phyloP scores from a whole-genome alignment of 2,329 filamentous ascomycete species.

The Lecanoromycetidae sp. region DNA sequence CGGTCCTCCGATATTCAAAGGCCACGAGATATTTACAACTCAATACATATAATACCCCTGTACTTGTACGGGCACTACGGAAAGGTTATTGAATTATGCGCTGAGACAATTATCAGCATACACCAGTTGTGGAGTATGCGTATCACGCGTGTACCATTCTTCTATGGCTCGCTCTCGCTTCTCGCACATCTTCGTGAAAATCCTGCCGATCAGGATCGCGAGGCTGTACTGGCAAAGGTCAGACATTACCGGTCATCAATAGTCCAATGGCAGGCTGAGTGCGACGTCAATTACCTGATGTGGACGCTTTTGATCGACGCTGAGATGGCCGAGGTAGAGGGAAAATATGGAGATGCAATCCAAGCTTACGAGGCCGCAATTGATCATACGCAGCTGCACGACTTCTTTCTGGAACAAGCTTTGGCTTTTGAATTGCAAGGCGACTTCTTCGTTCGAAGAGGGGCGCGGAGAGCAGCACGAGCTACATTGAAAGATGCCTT shows the following conservation, averaged over 20 bases:
- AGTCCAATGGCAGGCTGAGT: conserved; percentile 40
- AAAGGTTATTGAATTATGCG: conserved; percentile 33
- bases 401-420: conserved; percentile 47
- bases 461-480: conserved; percentile 46
- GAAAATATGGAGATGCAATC: conserved; percentile 35
- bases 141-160: conserved; percentile 31
- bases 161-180: conserved; percentile 34
- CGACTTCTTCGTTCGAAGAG: conserved; percentile 45
- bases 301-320: conserved; percentile 47
- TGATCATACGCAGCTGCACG: conserved; percentile 48
- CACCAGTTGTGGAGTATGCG: conserved; percentile 36
- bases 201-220: conserved; percentile 32
- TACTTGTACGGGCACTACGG: conserved; percentile 36
- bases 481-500: conserved; percentile 47
- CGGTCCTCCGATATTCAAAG: conserved; percentile 36
- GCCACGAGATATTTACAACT: conserved; percentile 45
- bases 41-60: conserved; percentile 36
- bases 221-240: conserved; percentile 38
- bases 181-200: conserved; percentile 33
- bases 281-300: conserved; percentile 47
- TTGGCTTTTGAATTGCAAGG: conserved; percentile 49
- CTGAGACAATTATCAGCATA: conserved; percentile 30
- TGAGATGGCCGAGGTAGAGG: conserved; percentile 39
- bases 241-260: conserved; percentile 40
- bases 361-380: conserved; percentile 44